Evolutionary conservation across 2,329 filamentous ascomycete species (phyloP).

Genomic region (Aspergillus neoniger): DNA sequence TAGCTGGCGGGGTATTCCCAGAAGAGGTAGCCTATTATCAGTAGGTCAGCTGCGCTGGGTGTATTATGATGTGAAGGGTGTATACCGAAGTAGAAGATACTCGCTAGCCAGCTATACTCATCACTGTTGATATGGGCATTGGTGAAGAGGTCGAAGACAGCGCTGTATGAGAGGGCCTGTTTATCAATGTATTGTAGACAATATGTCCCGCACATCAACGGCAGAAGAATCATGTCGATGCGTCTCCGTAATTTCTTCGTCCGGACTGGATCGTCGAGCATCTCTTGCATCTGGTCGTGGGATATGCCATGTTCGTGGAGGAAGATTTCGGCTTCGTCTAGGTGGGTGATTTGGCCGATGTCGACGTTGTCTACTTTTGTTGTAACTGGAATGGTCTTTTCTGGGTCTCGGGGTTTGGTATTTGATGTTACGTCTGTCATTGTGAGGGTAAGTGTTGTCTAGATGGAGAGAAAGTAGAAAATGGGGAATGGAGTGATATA

Average conservation of each 20-base stretch:
- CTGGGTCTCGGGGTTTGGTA: background rate
- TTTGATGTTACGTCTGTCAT: background rate
- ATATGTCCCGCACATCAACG: conserved; percentile 47
- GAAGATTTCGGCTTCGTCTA: conserved; percentile 54
- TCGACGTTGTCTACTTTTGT: conserved; percentile 20
- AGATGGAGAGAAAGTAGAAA: too few species aligned
- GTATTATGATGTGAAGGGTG: too few species aligned
- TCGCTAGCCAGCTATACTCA: conserved; percentile 57
- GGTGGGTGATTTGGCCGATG: conserved; percentile 32
- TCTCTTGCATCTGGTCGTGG: conserved; percentile 44
- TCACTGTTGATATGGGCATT: conserved; percentile 48
- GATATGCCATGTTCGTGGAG: conserved; percentile 52
- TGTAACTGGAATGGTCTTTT: background rate
- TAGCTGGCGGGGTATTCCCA: conserved; percentile 48
- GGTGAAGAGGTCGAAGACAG: conserved; percentile 58
- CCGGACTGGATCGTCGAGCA: conserved; percentile 47
- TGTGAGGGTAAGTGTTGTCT: background rate
- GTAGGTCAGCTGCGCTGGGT: background rate
- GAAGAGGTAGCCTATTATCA: conserved; percentile 34
- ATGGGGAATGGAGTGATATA: background rate
- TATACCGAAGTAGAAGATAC: conserved; percentile 56
- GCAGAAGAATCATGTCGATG: conserved; percentile 55
- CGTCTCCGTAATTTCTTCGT: conserved; percentile 41
- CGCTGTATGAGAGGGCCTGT: conserved; percentile 55
- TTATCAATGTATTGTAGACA: conserved; percentile 60